Conservation (phyloP, 768 basidiomycete species). For the Panaeolus papilionaceus region DNA sequence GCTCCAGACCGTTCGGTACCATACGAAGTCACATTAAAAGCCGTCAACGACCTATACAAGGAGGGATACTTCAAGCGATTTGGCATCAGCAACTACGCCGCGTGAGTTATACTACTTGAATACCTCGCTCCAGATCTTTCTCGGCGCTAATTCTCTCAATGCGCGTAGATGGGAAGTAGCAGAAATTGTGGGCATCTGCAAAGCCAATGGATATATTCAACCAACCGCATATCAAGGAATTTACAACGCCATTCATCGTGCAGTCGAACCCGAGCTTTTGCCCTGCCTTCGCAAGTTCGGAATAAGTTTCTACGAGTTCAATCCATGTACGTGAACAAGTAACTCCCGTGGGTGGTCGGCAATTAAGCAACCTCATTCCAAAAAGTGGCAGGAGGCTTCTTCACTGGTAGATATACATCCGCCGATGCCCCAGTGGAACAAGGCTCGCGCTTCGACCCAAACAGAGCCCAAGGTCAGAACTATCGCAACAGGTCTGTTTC, state of each 20-base stretch:
- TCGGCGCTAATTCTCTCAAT: slow-evolving; percentile 22
- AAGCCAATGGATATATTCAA: slow-evolving; percentile 55
- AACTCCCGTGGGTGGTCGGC: too few relatives aligned
- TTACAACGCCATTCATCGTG: slow-evolving; percentile 47
- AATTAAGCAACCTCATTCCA: too few relatives aligned
- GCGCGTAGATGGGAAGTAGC: slow-evolving; percentile 62
- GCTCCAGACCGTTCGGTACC: slow-evolving; percentile 64
- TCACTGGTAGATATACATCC: slow-evolving; percentile 58
- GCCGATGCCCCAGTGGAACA: slow-evolving; percentile 47
- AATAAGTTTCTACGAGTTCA: slow-evolving; percentile 62
- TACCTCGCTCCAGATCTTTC: not conserved
- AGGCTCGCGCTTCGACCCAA: slow-evolving; percentile 64
- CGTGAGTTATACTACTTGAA: slow-evolving; percentile 37
- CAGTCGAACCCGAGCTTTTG: slow-evolving; percentile 51
- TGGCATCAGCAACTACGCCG: slow-evolving; percentile 66
- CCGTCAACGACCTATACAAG: slow-evolving; percentile 59
- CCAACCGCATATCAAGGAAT: slow-evolving; percentile 63
- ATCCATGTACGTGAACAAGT: slow-evolving; percentile 45
- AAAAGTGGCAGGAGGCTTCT: slow-evolving; percentile 62
- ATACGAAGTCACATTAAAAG: slow-evolving; percentile 60
- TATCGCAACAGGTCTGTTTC: slow-evolving; percentile 44
- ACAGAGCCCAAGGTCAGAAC: slow-evolving; percentile 49
- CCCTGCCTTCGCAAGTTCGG: slow-evolving; percentile 65
- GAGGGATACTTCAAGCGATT: slow-evolving; percentile 68
- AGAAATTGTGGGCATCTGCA: slow-evolving; percentile 64